A percentile compares a stretch with the other conserved stretches of the same genome.
Conservation (phyloP, 495 filamentous ascomycete species). For the Aspergillus affinis region DNA sequence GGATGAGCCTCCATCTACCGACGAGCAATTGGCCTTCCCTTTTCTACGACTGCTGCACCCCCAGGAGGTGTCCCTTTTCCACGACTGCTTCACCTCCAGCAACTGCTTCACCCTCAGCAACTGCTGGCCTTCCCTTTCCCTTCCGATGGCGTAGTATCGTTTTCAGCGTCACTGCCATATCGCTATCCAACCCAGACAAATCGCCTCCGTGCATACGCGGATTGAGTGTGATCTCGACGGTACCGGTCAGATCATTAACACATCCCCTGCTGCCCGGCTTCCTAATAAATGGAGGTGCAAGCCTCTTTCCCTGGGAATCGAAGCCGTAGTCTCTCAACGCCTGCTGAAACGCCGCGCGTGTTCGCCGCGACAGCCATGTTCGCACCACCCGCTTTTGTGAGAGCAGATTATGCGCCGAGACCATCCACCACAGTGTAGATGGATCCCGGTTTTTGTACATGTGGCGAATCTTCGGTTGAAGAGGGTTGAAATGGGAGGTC, state of each 20-base stretch:
- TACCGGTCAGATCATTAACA: slow-evolving; percentile 25
- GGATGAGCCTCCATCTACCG: too few species aligned
- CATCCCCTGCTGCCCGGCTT: background rate
- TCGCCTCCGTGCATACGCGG: slow-evolving; percentile 13
- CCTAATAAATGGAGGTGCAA: slow-evolving; percentile 8
- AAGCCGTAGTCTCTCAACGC: slow-evolving; percentile 57
- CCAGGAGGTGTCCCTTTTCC: too few species aligned
- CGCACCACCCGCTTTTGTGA: slow-evolving; percentile 50
- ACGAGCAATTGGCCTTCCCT: too few species aligned
- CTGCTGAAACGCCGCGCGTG: slow-evolving; percentile 53
- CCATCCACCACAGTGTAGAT: slow-evolving; percentile 52
- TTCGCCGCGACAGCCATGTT: slow-evolving; percentile 47
- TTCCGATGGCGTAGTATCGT: background rate
- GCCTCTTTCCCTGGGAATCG: slow-evolving; percentile 48
- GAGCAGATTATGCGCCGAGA: slow-evolving; percentile 26
- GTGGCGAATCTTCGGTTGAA: slow-evolving; percentile 40
- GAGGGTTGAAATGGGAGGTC: slow-evolving; percentile 22
- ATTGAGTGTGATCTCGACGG: slow-evolving; percentile 27
- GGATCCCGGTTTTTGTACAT: slow-evolving; percentile 33
- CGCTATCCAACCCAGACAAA: slow-evolving; percentile 27
- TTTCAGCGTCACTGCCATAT: slow-evolving; percentile 21
- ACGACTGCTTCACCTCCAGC: too few species aligned
- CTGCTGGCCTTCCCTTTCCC: too few species aligned
- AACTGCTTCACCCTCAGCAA: too few species aligned
- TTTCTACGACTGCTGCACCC: too few species aligned